Conservation (phyloP, 2,329 filamentous ascomycete species). For the Calonectria multiphialidica region DNA sequence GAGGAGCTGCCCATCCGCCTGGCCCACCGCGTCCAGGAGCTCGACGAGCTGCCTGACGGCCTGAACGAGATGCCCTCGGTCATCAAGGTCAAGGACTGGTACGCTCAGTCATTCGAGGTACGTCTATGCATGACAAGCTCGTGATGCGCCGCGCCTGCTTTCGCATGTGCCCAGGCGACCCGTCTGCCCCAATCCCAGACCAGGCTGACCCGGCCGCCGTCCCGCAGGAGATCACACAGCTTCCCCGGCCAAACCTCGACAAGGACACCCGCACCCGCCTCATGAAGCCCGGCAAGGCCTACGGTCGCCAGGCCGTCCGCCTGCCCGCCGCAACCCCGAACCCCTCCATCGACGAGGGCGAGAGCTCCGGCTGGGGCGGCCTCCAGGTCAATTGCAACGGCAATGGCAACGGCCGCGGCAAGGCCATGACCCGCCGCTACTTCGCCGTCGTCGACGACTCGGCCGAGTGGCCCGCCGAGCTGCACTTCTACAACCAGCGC, state of each 20-base stretch:
- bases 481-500: conserved; percentile 92
- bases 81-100: conserved; percentile 95
- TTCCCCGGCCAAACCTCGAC: conserved; percentile 82
- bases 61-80: conserved; percentile 99
- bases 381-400: conserved; percentile 61
- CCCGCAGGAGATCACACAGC: conserved; percentile 87
- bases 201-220: conserved; percentile 23
- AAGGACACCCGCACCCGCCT: conserved; percentile 83
- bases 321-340: conserved; percentile 89
- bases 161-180: background rate
- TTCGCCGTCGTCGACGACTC: conserved; percentile 93
- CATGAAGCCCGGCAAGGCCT: conserved; percentile 71
- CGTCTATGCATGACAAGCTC: conserved; percentile 13
- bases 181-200: background rate
- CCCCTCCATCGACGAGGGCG: conserved; percentile 87
- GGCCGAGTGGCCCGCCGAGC: conserved; percentile 91
- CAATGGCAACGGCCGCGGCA: conserved; percentile 58
- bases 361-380: conserved; percentile 74
- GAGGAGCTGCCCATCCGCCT: conserved; percentile 98
- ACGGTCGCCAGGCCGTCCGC: conserved; percentile 72
- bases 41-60: conserved; percentile 92
- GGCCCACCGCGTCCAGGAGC: conserved; percentile 95
- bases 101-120: conserved; percentile 99
- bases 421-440: conserved; percentile 72
- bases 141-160: conserved; percentile 13